These are phyloP conservation scores for Blastocladiella britannica DNA, from an alignment of 192 early-diverging fungal species.

Conservation along the genomic window DNA sequence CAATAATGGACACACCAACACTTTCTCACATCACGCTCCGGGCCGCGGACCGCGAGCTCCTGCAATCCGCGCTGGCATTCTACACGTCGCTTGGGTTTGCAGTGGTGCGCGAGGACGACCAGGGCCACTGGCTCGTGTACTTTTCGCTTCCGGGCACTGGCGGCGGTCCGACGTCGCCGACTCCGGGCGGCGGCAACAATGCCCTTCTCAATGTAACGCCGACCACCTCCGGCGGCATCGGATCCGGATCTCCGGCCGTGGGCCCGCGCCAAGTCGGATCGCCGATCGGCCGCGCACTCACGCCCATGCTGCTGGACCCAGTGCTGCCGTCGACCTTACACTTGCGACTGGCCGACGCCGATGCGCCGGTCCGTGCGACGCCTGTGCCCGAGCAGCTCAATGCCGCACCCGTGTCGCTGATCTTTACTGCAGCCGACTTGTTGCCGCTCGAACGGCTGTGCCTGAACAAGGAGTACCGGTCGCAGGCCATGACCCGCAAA, in stretches of 20 bases:
- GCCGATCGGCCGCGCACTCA: too few relatives aligned
- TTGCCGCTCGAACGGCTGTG: background rate
- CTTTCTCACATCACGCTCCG: conserved; percentile 19
- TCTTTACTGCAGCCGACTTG: conserved; percentile 14
- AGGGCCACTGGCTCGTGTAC: conserved; percentile 30
- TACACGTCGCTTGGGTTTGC: conserved; percentile 37
- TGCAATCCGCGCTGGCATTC: conserved; percentile 21
- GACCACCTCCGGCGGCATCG: conserved; percentile 6
- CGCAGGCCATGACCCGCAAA: conserved; percentile 10
- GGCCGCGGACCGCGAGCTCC: conserved; percentile 9
- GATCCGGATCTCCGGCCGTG: conserved; percentile 10
- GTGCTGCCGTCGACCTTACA: too few relatives aligned
- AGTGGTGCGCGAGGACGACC: conserved; percentile 11
- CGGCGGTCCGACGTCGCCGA: conserved; percentile 16
- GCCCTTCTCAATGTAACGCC: too few relatives aligned
- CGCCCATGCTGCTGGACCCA: too few relatives aligned
- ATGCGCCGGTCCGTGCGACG: conserved; percentile 3
- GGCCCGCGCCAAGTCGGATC: conserved; percentile 6
- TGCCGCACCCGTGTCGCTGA: conserved; percentile 4
- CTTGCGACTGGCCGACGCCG: too few relatives aligned
- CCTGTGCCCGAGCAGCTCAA: conserved; percentile 6
- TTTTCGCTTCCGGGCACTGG: conserved; percentile 18
- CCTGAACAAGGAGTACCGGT: background rate
- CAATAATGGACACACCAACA: background rate
- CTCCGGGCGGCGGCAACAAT: too few relatives aligned